These are phyloP conservation scores for Xeromyces bisporus DNA, from an alignment of 495 filamentous ascomycete genomes.

Conservation along the genomic window DNA sequence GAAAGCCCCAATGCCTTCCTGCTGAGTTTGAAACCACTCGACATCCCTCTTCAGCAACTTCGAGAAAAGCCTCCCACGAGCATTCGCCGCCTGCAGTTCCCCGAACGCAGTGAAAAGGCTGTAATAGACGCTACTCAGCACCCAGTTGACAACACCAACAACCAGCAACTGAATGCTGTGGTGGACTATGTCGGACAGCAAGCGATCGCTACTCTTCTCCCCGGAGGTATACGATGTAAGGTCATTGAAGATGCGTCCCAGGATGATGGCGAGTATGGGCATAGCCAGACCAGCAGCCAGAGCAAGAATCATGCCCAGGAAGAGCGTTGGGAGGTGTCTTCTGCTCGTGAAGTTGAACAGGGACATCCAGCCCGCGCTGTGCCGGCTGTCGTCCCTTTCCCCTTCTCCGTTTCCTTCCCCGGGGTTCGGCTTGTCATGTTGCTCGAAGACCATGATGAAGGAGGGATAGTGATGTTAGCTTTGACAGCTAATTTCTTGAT, in stretches of 20 bases:
- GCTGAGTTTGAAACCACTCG: conserved; percentile 64
- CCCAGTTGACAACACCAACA: conserved; percentile 45
- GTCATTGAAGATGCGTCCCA: conserved; percentile 59
- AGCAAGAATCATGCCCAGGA: conserved; percentile 35
- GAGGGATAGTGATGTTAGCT: too few relatives aligned
- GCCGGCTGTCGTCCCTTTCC: neutral
- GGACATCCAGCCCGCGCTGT: conserved; percentile 24
- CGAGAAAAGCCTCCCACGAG: conserved; percentile 46
- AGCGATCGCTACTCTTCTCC: conserved; percentile 24
- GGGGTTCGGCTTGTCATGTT: too few relatives aligned
- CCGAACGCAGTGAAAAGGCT: conserved; percentile 57
- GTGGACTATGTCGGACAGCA: conserved; percentile 37
- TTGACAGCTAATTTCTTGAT: too few relatives aligned
- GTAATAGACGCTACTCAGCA: conserved; percentile 48
- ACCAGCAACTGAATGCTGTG: conserved; percentile 41
- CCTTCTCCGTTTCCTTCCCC: too few relatives aligned
- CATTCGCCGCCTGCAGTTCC: conserved; percentile 57
- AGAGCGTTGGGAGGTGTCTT: conserved; percentile 39
- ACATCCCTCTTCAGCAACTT: conserved; percentile 55
- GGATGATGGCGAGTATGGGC: conserved; percentile 49
- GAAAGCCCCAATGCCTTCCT: conserved; percentile 55
- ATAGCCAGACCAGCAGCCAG: conserved; percentile 42
- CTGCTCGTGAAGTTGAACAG: conserved; percentile 59
- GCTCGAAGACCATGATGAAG: too few relatives aligned
- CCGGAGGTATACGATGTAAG: conserved; percentile 51